Conservation (phyloP, 345 rosid genomes). For the Eucalyptus globulus region DNA sequence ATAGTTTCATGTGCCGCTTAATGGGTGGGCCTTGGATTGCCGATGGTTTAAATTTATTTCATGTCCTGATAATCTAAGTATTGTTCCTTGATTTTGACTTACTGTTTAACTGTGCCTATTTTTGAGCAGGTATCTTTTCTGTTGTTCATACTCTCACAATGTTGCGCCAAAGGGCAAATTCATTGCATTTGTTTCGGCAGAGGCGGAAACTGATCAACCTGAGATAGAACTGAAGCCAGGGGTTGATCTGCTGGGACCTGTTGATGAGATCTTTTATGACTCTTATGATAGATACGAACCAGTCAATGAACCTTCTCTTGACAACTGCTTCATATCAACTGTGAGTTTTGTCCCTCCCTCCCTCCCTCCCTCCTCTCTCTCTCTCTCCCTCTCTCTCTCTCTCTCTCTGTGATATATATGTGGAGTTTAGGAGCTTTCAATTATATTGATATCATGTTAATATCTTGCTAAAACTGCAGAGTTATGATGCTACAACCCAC, state of each 20-base stretch:
- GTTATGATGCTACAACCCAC: conserved; percentile 95
- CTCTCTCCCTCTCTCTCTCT: neutral
- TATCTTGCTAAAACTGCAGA: conserved; percentile 27
- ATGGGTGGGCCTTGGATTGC: neutral
- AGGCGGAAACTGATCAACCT: conserved; percentile 86
- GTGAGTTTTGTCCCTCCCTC: conserved; percentile 25
- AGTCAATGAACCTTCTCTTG: conserved; percentile 69
- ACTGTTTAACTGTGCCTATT: neutral
- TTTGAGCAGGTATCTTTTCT: conserved; percentile 72
- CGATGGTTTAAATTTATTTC: neutral
- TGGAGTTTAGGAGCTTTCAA: neutral
- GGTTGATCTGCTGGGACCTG: conserved; percentile 67
- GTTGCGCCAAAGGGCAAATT: conserved; percentile 92
- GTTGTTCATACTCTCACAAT: conserved; percentile 89
- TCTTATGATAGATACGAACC: conserved; percentile 70
- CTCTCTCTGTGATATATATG: neutral
- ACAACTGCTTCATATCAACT: conserved; percentile 86
- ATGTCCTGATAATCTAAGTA: neutral
- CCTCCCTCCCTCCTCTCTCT: neutral
- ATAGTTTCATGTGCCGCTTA: neutral
- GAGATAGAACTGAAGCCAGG: conserved; percentile 69
- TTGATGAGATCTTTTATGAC: conserved; percentile 82
- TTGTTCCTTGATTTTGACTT: neutral
- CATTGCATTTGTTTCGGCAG: conserved; percentile 87
- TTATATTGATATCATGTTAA: neutral